Evolutionary conservation across 257 asterid species (phyloP), one percentile per base, ranked within the genome.

Genomic region (Solanum infundibuliforme): DNA sequence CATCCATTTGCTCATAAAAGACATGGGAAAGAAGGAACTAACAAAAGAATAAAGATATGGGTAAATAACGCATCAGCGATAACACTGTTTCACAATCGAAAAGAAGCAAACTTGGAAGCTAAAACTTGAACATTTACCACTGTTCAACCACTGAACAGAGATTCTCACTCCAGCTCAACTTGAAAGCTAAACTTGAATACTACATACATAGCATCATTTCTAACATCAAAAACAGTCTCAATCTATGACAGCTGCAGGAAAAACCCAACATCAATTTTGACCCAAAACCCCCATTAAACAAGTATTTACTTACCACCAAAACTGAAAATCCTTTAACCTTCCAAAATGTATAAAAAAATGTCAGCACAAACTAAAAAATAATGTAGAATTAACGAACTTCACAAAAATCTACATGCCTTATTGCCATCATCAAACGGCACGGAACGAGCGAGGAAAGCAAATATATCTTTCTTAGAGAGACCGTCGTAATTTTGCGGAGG

Each of bases 401-500:
- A 8, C 34, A 65, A 58, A 77, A 35, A 72, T 60, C 79, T 87
- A 86, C 88, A 84, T 84, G 88, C 99, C 98, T 95, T 97, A 89
- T 92, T 90, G 83, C 92, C 96, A 89, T 92, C 98, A 31, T 97
- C 97, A 39, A 96, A 93, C 58, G 97, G 91, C 10, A 92, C 91
- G 48, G 99, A 93, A 73, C 98, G 97, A 6, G 98, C 88, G 55
- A 97, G 97, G 85, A 94, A 92, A 88, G 99, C 98, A 90, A 96
- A 97, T 0, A 97, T 91, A 93, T 94, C 97, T 38, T 96, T 97
- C 71, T 94, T 95, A 55, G 89, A 83, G 27, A 93, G 90, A 32
- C 86, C 90, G 11, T 88, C 92, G 69, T 76, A 85, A 81, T 87
- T 93, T 25, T 77, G 88, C 27, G 91, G 90, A 58, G 94, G 93